Conservation (phyloP, 192 early-diverging fungal species). For the Podila horticola region DNA sequence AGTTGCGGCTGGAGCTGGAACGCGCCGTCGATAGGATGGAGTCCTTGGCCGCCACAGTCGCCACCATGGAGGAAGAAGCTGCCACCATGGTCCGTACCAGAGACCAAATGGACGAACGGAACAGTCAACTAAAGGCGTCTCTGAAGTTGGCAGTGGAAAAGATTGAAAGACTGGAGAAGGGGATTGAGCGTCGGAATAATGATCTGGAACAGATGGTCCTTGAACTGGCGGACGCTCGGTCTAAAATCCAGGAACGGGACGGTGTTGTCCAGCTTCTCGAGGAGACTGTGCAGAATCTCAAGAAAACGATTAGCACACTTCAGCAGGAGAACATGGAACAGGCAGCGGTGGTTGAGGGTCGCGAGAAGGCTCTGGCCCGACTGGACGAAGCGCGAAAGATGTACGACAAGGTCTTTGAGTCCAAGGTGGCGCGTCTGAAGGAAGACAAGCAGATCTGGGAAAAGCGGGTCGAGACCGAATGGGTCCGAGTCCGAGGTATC, state of each 20-base stretch:
- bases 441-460: conserved; percentile 27
- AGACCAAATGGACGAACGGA: not conserved
- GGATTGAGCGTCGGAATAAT: conserved; percentile 4
- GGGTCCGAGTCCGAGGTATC: not conserved
- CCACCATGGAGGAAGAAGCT: not conserved
- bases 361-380: conserved; percentile 16
- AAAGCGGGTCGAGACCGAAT: conserved; percentile 5
- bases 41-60: conserved; percentile 8
- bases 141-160: not conserved
- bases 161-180: conserved; percentile 3
- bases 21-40: not conserved
- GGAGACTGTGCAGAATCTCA: conserved; percentile 1
- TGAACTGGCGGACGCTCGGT: conserved; percentile 7
- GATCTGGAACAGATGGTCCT: conserved; percentile 10
- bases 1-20: not conserved
- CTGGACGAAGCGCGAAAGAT: conserved; percentile 25
- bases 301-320: not conserved
- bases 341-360: conserved; percentile 24
- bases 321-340: conserved; percentile 13
- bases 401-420: conserved; percentile 33
- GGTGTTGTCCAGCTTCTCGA: not conserved
- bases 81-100: not conserved
- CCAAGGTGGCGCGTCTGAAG: conserved; percentile 26
- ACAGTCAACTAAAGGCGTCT: not conserved
- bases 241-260: conserved; percentile 9